Evolutionary conservation across 2,329 filamentous ascomycete genomes (phyloP).

Genomic region (Xylariales sp.): DNA sequence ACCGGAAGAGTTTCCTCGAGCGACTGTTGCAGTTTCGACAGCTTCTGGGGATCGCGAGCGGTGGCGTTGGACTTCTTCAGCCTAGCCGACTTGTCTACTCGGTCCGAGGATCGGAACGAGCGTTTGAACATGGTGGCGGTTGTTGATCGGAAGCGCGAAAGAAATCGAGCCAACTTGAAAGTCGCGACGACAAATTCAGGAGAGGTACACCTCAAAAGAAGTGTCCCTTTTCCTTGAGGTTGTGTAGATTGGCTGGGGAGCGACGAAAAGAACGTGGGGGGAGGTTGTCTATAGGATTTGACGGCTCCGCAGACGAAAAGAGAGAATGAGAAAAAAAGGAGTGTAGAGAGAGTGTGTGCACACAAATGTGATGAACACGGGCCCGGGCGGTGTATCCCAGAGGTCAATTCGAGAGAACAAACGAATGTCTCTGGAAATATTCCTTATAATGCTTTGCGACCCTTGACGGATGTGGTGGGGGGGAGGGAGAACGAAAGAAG

Average conservation of each 20-base stretch:
- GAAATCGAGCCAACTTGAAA: constrained; percentile 48
- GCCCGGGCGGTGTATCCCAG: constrained; percentile 61
- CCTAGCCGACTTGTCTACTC: constrained; percentile 89
- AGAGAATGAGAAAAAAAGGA: constrained; percentile 47
- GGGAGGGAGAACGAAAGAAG: constrained; percentile 62
- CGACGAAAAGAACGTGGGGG: constrained; percentile 63
- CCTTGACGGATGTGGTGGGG: constrained; percentile 65
- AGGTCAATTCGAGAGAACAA: constrained; percentile 50
- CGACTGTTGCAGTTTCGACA: constrained; percentile 87
- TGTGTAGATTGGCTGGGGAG: constrained; percentile 55
- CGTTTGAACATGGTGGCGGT: constrained; percentile 85
- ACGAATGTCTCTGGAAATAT: constrained; percentile 64
- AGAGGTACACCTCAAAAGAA: constrained; percentile 43
- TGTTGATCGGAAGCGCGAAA: constrained; percentile 45
- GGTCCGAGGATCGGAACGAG: constrained; percentile 85
- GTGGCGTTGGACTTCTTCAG: constrained; percentile 73
- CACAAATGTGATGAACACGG: constrained; percentile 61
- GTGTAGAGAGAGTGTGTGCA: constrained; percentile 47
- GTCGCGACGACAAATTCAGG: constrained; percentile 47
- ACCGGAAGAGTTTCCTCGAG: constrained; percentile 63
- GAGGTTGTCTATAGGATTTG: constrained; percentile 38
- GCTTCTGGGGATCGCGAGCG: constrained; percentile 79
- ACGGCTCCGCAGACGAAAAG: constrained; percentile 43
- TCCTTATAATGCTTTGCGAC: constrained; percentile 68
- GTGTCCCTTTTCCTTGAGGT: constrained; percentile 35